phyloP scores from a whole-genome alignment of 352 stramenopile species.

The Phytophthora uliginosa region DNA sequence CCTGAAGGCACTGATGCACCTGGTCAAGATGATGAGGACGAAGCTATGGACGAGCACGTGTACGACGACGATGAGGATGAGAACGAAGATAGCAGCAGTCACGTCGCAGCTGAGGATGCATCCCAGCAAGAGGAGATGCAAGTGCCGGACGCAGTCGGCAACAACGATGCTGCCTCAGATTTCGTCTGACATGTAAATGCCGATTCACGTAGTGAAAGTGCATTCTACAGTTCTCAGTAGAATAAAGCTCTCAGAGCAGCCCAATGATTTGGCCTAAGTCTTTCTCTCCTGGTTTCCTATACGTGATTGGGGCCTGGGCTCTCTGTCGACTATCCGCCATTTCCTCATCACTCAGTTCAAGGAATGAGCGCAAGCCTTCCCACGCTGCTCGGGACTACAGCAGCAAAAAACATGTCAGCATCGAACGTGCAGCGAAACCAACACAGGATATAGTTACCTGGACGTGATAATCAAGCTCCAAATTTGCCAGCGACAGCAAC shows the following conservation, averaged over 20 bases:
- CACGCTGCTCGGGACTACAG: constrained; percentile 74
- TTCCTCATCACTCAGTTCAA: constrained; percentile 71
- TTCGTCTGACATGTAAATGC: constrained; percentile 41
- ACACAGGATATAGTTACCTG: constrained; percentile 52
- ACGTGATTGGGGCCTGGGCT: constrained; percentile 60
- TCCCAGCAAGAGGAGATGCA: constrained; percentile 20
- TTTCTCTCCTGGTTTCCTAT: constrained; percentile 80
- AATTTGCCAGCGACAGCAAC: constrained; percentile 78
- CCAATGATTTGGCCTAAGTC: constrained; percentile 73
- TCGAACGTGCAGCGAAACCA: neutral
- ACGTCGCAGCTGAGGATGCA: constrained; percentile 17
- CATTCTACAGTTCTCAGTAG: constrained; percentile 26
- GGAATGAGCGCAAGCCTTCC: constrained; percentile 72
- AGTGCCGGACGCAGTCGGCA: constrained; percentile 1
- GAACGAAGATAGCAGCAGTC: constrained; percentile 40
- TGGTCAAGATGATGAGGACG: constrained; percentile 52
- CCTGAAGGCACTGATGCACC: constrained; percentile 48
- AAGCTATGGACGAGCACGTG: constrained; percentile 56
- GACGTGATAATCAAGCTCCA: constrained; percentile 86
- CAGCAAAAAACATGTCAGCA: constrained; percentile 21
- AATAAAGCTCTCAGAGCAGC: constrained; percentile 55
- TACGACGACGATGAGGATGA: constrained; percentile 78
- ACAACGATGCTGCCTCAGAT: constrained; percentile 16
- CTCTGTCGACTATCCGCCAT: constrained; percentile 64
- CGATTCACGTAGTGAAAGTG: constrained; percentile 3